These are phyloP conservation scores for Cystobasidium slooffiae DNA, from an alignment of 1,284 basidiomycete genomes.

Conservation along the genomic window DNA sequence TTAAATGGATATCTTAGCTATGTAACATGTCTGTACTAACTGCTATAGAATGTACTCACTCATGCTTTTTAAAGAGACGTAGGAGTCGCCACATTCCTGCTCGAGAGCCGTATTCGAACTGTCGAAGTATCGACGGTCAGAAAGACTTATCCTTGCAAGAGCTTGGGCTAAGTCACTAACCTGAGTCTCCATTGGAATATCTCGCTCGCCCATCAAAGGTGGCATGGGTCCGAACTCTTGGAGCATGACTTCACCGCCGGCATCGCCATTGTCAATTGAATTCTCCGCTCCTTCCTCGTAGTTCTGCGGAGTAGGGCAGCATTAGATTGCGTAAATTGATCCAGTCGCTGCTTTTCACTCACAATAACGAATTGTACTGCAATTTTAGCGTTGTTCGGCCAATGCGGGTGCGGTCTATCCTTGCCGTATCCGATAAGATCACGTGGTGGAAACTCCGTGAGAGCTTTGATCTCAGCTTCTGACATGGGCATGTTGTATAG, in stretches of 20 bases:
- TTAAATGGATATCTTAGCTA: constrained; percentile 19
- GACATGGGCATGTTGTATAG: not conserved
- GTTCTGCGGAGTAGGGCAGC: constrained; percentile 30
- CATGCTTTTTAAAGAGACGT: constrained; percentile 52
- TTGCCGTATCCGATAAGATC: constrained; percentile 50
- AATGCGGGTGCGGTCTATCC: constrained; percentile 53
- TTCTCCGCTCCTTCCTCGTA: constrained; percentile 53
- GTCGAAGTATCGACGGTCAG: not conserved
- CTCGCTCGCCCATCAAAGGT: not conserved
- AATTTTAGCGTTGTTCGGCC: constrained; percentile 54
- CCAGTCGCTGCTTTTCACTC: not conserved
- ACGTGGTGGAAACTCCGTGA: constrained; percentile 10
- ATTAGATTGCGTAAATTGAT: not conserved
- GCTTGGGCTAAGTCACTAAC: not conserved
- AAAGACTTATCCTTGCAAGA: too few relatives aligned
- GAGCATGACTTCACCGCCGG: constrained; percentile 52
- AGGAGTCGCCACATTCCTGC: constrained; percentile 53
- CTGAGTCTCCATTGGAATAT: constrained; percentile 10
- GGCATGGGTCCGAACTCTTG: constrained; percentile 49
- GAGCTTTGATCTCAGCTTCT: not conserved
- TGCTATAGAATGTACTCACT: not conserved
- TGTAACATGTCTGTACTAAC: too few relatives aligned
- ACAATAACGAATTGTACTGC: constrained; percentile 53
- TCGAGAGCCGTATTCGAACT: constrained; percentile 52
- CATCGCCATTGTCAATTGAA: constrained; percentile 53